Conservation (phyloP, 2,329 filamentous ascomycete genomes). For the Aspergillus spinulosporus region DNA sequence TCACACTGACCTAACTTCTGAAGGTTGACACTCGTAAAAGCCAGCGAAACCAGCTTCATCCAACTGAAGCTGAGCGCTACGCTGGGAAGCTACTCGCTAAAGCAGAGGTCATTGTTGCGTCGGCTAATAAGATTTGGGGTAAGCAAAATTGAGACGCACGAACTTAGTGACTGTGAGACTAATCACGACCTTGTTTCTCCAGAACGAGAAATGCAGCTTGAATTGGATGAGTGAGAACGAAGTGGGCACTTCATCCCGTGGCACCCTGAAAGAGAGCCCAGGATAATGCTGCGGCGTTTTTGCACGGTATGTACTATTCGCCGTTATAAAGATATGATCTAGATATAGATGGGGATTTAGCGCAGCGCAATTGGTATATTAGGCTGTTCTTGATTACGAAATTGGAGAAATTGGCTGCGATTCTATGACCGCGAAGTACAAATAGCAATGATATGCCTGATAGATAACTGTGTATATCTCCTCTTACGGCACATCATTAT, state of each 20-base stretch:
- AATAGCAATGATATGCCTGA: neutral
- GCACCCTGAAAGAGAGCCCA: no score
- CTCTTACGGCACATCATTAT: no score
- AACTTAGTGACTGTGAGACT: neutral
- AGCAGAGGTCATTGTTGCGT: conserved; percentile 66
- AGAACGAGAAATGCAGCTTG: conserved; percentile 41
- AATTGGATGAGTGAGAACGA: conserved; percentile 36
- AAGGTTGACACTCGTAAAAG: conserved; percentile 67
- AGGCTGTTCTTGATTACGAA: no score
- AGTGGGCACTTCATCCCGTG: neutral
- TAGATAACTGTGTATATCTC: neutral
- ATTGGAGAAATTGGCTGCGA: no score
- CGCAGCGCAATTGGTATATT: no score
- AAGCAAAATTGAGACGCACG: conserved; percentile 16
- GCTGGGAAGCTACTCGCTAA: conserved; percentile 65
- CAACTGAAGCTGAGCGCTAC: conserved; percentile 60
- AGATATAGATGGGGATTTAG: no score
- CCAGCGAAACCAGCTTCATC: conserved; percentile 52
- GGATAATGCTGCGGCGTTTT: no score
- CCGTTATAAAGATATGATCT: no score
- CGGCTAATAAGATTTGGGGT: conserved; percentile 69
- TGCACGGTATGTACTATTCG: no score
- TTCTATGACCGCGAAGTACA: neutral
- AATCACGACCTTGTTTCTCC: neutral
- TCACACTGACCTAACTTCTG: conserved; percentile 2